Evolutionary conservation across 2,329 filamentous ascomycete species (phyloP).

Genomic region (Aspergillus caelatus): DNA sequence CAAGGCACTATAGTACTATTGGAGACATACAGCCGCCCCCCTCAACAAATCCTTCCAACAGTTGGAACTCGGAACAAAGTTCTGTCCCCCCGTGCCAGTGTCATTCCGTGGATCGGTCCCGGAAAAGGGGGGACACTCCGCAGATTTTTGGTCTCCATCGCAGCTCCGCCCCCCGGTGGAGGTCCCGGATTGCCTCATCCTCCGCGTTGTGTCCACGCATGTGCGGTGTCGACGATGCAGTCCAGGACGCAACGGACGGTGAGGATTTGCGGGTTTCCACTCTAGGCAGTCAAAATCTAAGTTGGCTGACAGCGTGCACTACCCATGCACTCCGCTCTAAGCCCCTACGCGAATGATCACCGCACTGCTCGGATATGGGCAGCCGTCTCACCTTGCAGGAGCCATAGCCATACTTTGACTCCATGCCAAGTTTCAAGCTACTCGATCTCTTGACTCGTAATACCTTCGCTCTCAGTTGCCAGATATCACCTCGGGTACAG

Average conservation of each 20-base stretch:
- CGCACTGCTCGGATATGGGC: not conserved
- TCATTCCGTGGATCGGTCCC: slow-evolving; percentile 1
- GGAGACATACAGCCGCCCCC: not conserved
- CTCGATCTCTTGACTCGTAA: not conserved
- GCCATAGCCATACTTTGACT: not conserved
- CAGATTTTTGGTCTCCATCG: not conserved
- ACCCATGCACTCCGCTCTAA: slow-evolving; percentile 1
- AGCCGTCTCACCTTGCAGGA: not conserved
- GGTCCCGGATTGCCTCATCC: not conserved
- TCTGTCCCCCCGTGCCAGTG: not conserved
- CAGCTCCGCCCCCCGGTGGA: slow-evolving; percentile 3
- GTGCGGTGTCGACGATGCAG: not conserved
- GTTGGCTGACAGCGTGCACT: not conserved
- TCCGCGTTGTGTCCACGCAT: not conserved
- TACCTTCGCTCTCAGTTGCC: not conserved
- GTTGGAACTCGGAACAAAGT: not conserved
- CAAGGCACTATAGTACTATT: not conserved
- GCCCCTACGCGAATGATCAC: not conserved
- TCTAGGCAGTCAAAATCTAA: slow-evolving; percentile 1
- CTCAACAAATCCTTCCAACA: slow-evolving; percentile 1
- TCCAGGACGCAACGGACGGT: not conserved
- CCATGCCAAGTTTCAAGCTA: not conserved
- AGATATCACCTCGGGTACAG: not conserved
- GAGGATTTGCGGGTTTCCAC: not conserved
- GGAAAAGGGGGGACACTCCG: not conserved